These are phyloP conservation scores for Buxus sempervirens DNA, from an alignment of 164 flowering plant species.

Conservation along the genomic window DNA sequence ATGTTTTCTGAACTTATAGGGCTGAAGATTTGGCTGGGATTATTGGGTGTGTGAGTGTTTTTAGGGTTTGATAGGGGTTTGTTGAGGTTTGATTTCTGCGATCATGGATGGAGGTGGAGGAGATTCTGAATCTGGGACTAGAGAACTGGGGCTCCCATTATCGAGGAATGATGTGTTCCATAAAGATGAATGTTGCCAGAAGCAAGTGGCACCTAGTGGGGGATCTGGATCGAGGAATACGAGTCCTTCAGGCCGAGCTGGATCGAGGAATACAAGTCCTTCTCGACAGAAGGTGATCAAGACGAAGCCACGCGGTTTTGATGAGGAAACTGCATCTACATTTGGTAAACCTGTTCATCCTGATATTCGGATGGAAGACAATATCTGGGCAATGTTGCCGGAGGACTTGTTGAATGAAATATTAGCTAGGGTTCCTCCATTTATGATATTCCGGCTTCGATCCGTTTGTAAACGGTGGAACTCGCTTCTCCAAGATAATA, in stretches of 20 bases:
- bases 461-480: conserved; percentile 92
- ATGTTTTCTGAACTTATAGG: no score
- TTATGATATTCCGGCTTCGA: conserved; percentile 79
- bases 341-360: conserved; percentile 56
- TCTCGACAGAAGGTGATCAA: conserved; percentile 73
- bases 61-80: neutral
- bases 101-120: conserved; percentile 39
- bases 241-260: conserved; percentile 59
- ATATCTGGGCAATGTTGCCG: conserved; percentile 89
- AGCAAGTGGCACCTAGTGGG: conserved; percentile 38
- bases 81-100: neutral
- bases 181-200: conserved; percentile 35
- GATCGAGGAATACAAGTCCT: conserved; percentile 84
- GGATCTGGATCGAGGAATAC: conserved; percentile 57
- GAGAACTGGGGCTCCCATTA: conserved; percentile 20
- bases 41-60: no score
- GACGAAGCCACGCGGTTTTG: conserved; percentile 91
- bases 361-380: conserved; percentile 88
- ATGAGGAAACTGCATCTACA: conserved; percentile 72
- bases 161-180: conserved; percentile 18
- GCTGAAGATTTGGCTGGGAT: no score
- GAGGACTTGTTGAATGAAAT: conserved; percentile 89
- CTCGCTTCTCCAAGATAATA: conserved; percentile 67
- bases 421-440: conserved; percentile 87
- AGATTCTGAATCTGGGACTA: conserved; percentile 34